Percentiles rank a stretch among this genome's conserved stretches.
Evolutionary conservation across 768 basidiomycete species (phyloP).

Genomic region (Termitomyces bulborhizus): DNA sequence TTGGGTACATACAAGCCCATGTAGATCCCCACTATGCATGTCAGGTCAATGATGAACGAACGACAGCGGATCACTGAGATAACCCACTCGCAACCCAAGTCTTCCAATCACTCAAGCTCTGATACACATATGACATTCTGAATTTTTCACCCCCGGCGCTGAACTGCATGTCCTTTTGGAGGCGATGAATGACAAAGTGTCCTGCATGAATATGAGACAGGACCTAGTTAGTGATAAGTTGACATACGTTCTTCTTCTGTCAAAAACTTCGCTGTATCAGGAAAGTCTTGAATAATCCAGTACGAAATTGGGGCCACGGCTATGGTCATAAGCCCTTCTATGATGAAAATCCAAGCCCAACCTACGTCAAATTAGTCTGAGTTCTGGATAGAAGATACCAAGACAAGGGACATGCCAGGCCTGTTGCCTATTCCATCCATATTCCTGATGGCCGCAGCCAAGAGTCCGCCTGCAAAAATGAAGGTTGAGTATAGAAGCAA

Average conservation of each 20-base stretch:
- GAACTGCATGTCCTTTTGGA: constrained; percentile 58
- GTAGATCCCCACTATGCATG: constrained; percentile 53
- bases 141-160: constrained; percentile 60
- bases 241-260: constrained; percentile 52
- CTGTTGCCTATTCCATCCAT: constrained; percentile 65
- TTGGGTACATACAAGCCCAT: constrained; percentile 53
- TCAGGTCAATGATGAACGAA: background rate
- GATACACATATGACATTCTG: constrained; percentile 47
- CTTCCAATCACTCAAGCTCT: constrained; percentile 65
- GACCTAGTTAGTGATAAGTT: background rate
- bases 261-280: constrained; percentile 68
- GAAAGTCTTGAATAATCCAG: constrained; percentile 76
- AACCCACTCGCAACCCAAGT: constrained; percentile 62
- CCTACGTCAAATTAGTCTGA: constrained; percentile 17
- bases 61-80: background rate
- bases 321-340: constrained; percentile 69
- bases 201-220: constrained; percentile 26
- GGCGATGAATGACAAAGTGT: constrained; percentile 55
- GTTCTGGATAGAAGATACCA: constrained; percentile 11
- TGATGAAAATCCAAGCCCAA: constrained; percentile 71
- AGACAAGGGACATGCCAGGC: constrained; percentile 45
- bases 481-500: background rate
- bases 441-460: constrained; percentile 62
- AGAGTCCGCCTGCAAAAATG: constrained; percentile 43
- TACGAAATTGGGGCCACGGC: constrained; percentile 52